phyloP scores from a whole-genome alignment of 2,329 filamentous ascomycete genomes.

The Stachybotrys chartarum region DNA sequence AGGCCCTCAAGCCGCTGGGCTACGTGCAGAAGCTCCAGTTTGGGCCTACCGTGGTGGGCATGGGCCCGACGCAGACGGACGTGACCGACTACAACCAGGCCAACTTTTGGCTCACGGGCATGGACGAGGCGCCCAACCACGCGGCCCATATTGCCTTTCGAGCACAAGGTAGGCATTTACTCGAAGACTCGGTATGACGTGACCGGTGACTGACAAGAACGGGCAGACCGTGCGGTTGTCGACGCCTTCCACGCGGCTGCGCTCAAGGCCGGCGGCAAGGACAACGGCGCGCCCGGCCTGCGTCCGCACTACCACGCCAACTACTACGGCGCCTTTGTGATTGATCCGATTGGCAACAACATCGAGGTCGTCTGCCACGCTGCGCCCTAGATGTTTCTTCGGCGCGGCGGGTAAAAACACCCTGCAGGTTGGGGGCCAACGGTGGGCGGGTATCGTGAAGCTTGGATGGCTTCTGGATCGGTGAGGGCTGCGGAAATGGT shows the following conservation, averaged over 20 bases:
- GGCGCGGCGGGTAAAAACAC: too few species aligned
- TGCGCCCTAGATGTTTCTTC: not conserved
- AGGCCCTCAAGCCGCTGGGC: conserved; percentile 26
- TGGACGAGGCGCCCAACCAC: conserved; percentile 5
- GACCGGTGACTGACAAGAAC: not conserved
- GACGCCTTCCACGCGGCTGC: conserved; percentile 32
- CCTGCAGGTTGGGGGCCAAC: too few species aligned
- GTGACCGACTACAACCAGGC: conserved; percentile 10
- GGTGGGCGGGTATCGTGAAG: too few species aligned
- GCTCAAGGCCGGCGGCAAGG: conserved; percentile 34
- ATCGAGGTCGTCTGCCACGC: conserved; percentile 32
- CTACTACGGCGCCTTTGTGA: conserved; percentile 45
- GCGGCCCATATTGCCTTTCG: conserved; percentile 22
- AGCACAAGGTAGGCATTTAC: conserved; percentile 16
- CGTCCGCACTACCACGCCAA: conserved; percentile 33
- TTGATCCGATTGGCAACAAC: conserved; percentile 45
- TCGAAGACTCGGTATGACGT: not conserved
- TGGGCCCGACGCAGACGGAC: conserved; percentile 14
- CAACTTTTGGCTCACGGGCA: conserved; percentile 23
- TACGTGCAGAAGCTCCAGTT: conserved; percentile 21
- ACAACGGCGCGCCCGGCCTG: conserved; percentile 41
- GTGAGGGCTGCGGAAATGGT: too few species aligned
- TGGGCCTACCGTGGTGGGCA: conserved; percentile 20
- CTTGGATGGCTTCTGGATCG: too few species aligned
- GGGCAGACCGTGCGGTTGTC: conserved; percentile 31